A percentile compares a stretch with the other conserved stretches of the same genome.
Evolutionary conservation across 495 filamentous ascomycete species (phyloP).

Genomic region (Xylona heveae): DNA sequence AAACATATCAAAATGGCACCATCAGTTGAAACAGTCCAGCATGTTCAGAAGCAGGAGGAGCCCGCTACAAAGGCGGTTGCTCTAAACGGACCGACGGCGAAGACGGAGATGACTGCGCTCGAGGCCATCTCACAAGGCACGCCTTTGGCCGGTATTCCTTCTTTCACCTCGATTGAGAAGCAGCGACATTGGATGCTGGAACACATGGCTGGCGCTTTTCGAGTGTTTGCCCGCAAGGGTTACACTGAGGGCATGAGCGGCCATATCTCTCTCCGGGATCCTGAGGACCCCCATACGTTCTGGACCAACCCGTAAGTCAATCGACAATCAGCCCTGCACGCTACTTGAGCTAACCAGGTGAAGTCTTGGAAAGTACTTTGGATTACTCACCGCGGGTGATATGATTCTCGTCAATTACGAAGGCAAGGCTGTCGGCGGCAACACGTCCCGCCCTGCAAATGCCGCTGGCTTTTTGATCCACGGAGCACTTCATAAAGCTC

Average conservation of each 20-base stretch:
- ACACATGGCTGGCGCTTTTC: conserved; percentile 15
- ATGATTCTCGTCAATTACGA: conserved; percentile 23
- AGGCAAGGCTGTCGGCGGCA: conserved; percentile 27
- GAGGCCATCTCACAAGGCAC: too few relatives aligned
- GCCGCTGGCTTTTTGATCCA: conserved; percentile 7
- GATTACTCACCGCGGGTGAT: conserved; percentile 24
- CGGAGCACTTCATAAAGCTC: conserved; percentile 26
- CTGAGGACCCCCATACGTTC: conserved; percentile 11
- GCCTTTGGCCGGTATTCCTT: conserved; percentile 29
- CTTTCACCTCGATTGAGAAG: conserved; percentile 18
- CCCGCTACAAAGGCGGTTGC: too few relatives aligned
- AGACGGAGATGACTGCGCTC: too few relatives aligned
- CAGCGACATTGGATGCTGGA: conserved; percentile 9
- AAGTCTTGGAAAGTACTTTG: conserved; percentile 20
- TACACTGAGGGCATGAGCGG: conserved; percentile 16
- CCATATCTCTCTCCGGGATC: conserved; percentile 16
- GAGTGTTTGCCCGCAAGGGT: conserved; percentile 13
- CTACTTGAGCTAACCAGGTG: too few relatives aligned
- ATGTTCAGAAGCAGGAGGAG: too few relatives aligned
- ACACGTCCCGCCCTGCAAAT: conserved; percentile 8
- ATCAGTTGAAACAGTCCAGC: too few relatives aligned
- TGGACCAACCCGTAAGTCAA: conserved; percentile 18
- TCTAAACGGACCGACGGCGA: too few relatives aligned
- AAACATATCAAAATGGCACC: too few relatives aligned
- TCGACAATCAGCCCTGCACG: too few relatives aligned